Base-by-base conservation (phyloP, 2,329 filamentous ascomycete species). In the Geosmithia flava region DNA sequence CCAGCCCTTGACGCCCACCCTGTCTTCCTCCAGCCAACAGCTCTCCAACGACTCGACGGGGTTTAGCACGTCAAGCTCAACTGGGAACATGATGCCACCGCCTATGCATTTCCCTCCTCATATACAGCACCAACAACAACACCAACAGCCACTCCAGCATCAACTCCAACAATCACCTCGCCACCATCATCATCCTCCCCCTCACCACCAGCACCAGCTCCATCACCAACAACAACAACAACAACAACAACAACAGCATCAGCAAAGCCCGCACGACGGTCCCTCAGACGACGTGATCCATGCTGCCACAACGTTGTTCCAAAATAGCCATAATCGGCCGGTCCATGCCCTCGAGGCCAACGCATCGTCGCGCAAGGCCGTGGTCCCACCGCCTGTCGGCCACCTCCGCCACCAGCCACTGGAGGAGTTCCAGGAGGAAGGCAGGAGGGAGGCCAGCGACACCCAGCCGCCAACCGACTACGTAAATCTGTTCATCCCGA, bases 241-340 rank as follows among this genome's bases (percentile, higher is more conserved):
- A 8, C 23, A 27, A 27, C 23, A 27, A 27, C 4, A 8, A 27
- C 23, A 52, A 13, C 51, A 51, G 13, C 58, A 57, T 19, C 62
- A 59, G 41, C 51, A 53, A 8, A 19, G 16, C 23, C 49, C 49
- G 6, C 56, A 52, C 17, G 27, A 37, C 15, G 33, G 61, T n/a
- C 59, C 66, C 11, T 67, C 74, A 2, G 67, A 72, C 17, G 80
- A 83, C 53, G 73, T 83, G 6, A 63, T 82, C 44, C 63, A 59
- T 43, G 76, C 74, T 39, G 79, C 77, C 5, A 75, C 78, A 8
- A 75, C 70, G 6, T 54, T 75, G 13, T 53, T 76, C 11, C 70
- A 73, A 47, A 74, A 73, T 11, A 11, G 15, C 33, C 5, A 37
- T 11, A 11, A 37, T 11, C 33, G 15, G 33, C 11, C 45, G 11